Evolutionary conservation across 2,329 filamentous ascomycete species (phyloP).

Genomic region (Davidsoniella neocaledoniae): DNA sequence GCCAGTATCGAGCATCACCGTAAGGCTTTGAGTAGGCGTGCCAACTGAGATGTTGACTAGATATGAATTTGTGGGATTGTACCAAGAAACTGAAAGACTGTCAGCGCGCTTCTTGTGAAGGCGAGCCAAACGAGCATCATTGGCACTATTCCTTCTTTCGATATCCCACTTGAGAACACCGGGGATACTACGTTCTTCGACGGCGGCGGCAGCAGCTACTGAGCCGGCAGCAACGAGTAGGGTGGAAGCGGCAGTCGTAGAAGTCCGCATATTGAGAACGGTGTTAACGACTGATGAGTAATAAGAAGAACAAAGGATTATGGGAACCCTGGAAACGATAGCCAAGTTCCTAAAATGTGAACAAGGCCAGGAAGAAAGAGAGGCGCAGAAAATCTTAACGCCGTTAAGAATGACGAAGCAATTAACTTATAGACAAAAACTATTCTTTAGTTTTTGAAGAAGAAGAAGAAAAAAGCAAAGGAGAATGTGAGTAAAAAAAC

Average conservation of each 20-base stretch:
- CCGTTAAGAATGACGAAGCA: too few relatives aligned
- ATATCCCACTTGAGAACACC: constrained; percentile 5
- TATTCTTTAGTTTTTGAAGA: too few relatives aligned
- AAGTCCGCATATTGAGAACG: neutral
- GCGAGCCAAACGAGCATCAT: neutral
- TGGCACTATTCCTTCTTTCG: neutral
- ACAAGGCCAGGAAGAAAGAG: too few relatives aligned
- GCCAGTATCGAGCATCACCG: constrained; percentile 46
- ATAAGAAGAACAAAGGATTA: neutral
- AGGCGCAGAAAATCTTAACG: too few relatives aligned
- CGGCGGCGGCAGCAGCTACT: neutral
- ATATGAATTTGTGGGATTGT: constrained; percentile 23
- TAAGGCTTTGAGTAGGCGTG: constrained; percentile 38
- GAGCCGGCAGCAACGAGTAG: neutral
- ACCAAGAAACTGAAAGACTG: constrained; percentile 1
- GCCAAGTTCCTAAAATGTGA: too few relatives aligned
- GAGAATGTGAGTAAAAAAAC: too few relatives aligned
- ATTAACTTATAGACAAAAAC: too few relatives aligned
- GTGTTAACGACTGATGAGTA: neutral
- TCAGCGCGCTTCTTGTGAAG: neutral
- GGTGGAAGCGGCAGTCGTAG: neutral
- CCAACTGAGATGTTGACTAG: constrained; percentile 40
- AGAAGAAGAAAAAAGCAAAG: too few relatives aligned
- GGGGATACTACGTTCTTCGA: neutral
- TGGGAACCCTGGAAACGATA: too few relatives aligned